Evolutionary conservation across 2,329 filamentous ascomycete genomes (phyloP), one percentile per base, ranked within the genome.

Genomic region (Seiridium unicorne): DNA sequence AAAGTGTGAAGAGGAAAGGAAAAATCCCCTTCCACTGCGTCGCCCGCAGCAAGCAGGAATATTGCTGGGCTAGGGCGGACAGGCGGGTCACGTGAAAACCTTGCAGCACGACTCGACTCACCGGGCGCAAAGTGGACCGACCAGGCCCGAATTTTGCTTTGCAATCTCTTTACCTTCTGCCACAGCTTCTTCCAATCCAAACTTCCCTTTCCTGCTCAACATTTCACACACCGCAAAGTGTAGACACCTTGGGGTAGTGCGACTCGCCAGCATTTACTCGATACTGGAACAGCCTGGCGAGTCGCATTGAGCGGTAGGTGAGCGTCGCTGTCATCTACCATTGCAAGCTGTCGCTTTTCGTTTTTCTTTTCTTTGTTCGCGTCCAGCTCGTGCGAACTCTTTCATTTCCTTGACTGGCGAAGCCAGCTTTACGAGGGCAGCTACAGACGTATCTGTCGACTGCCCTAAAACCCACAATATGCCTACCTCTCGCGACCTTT

Each of bases 401-500:
- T 26, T 26, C 18, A 26, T 26, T 26, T 26, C 18, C 18, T 26
- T 26, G 2, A 26, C 18, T 26, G 18, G 18, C 18, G 18, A 26
- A 26, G 18, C 18, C 18, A 26, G 18, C 18, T 26, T 26, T 26
- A 26, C 18, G 18, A 26, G 18, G 18, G 18, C 2, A 26, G 18
- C 18, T 26, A 26, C 18, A 26, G 18, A 26, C 18, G 18, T 26
- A 26, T 26, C 18, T 26, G 18, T 26, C 18, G 18, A 26, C 18
- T 26, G 18, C 18, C 18, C 18, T 48, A 42, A 68, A 73, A 72
- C 78, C 81, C 83, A 85, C 83, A 77, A 77, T 79, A 81, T 86
- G 82, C 84, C 84, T 85, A 80, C 84, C 84, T 83, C 79, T 82
- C 74, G 78, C 81, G 79, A 79, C 75, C 76, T 69, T 79, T 79